A percentile compares a stretch with the other conserved stretches of the same genome.
Evolutionary conservation across 2,329 filamentous ascomycete species (phyloP).

Genomic region (Taxawa tesnikishii): DNA sequence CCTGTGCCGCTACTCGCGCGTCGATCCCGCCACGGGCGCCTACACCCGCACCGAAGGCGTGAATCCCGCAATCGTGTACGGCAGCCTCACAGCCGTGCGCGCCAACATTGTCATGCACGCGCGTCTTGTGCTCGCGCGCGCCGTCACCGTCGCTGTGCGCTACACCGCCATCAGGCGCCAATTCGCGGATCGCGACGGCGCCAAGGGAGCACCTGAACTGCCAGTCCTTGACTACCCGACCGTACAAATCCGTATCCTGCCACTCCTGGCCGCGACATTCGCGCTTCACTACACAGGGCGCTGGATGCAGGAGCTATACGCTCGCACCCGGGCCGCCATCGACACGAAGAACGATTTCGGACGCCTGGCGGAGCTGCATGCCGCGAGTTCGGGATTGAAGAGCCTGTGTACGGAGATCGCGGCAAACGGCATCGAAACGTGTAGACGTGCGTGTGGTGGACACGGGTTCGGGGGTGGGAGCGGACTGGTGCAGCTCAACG

Average conservation of each 20-base stretch:
- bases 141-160: conserved; percentile 39
- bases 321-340: conserved; percentile 31
- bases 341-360: conserved; percentile 36
- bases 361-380: conserved; percentile 38
- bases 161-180: conserved; percentile 38
- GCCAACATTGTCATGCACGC: conserved; percentile 38
- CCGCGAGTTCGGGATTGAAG: conserved; percentile 41
- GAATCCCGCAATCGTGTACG: conserved; percentile 39
- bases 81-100: conserved; percentile 36
- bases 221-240: conserved; percentile 42
- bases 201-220: conserved; percentile 25
- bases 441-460: conserved; percentile 40
- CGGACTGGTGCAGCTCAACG: conserved; percentile 39
- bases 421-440: conserved; percentile 42
- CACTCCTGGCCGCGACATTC: conserved; percentile 40
- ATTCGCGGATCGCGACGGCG: conserved; percentile 36
- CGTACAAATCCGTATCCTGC: conserved; percentile 40
- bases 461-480: conserved; percentile 42
- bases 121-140: conserved; percentile 37
- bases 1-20: conserved; percentile 35
- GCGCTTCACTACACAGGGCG: conserved; percentile 35
- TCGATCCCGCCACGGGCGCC: conserved; percentile 32
- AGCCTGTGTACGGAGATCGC: conserved; percentile 40
- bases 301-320: conserved; percentile 39
- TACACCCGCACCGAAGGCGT: conserved; percentile 33